Base-by-base conservation (phyloP, 2,329 filamentous ascomycete genomes). In the Onygena corvina region DNA sequence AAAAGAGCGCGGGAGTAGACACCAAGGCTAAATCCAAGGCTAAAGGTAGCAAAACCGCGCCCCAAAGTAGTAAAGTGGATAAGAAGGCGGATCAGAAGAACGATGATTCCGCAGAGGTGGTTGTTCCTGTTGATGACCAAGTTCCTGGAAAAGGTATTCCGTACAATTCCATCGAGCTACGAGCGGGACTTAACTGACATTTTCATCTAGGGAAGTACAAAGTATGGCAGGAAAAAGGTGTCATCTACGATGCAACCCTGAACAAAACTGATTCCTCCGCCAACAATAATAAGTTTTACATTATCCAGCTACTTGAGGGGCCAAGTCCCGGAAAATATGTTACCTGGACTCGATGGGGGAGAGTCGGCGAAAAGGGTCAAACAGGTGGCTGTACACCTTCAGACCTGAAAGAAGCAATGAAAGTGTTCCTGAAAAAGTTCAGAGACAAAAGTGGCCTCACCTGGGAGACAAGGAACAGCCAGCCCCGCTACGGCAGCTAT, bases 281-380 rank as follows among this genome's bases (percentile, higher is more conserved):
- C 42, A 92, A 90, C 60, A 84, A 84, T 64, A 90, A 92, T 64
- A 92, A 92, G 57, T 90, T 89, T 63, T 90, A 89, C 60, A 77
- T 79, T 23, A 63, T 88, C 23, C 84, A 90, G 70, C 70, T 85
- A 53, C 59, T 80, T n/a, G 66, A 3, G 53, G 65, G 7, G n/a
- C 50, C 49, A 52, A 50, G 2, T 62, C 64, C 2, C 52, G 64
- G 3, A 53, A 48, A 33, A 6, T 84, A 73, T 61, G 68, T 71
- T 36, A 80, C 77, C 0, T 90, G 84, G 83, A 86, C 82, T 2
- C 75, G 85, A 50, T 93, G 84, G 85, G 87, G 87, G 18, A 78
- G 87, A 18, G 86, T 93, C 3, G 76, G 76, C 3, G 75, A 77
- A 54, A 56, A 53, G 20, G 76, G 76, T 1, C 68, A 75, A 52